Percentiles rank a stretch among this genome's conserved stretches.
phyloP scores from a whole-genome alignment of 1,284 basidiomycete genomes.

The Boletus smithii region DNA sequence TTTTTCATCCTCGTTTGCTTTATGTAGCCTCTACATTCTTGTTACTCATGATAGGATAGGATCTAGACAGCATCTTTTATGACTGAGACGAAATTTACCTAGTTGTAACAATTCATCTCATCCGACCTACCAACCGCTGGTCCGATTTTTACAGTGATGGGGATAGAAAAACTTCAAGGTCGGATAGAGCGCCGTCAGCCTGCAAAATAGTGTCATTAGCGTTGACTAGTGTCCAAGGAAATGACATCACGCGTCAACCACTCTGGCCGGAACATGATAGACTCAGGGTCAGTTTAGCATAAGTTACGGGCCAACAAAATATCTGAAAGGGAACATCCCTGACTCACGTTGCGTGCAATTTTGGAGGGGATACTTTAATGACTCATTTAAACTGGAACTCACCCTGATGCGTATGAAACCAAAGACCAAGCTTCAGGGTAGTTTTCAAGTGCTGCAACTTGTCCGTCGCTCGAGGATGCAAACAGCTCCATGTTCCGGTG shows the following conservation, averaged over 20 bases:
- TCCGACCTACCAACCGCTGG: not conserved
- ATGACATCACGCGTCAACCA: not conserved
- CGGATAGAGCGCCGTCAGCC: not conserved
- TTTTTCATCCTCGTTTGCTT: not conserved
- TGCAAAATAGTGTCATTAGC: not conserved
- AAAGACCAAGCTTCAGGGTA: not conserved
- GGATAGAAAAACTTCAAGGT: not conserved
- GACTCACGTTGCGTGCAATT: not conserved
- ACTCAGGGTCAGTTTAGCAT: not conserved
- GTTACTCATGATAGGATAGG: not conserved
- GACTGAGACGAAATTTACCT: too few relatives aligned
- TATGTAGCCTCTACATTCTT: not conserved
- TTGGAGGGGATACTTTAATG: not conserved
- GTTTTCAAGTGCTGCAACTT: not conserved
- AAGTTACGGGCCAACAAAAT: not conserved
- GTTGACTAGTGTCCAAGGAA: too few relatives aligned
- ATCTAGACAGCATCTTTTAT: conserved; percentile 4
- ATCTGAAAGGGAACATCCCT: not conserved
- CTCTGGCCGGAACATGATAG: not conserved
- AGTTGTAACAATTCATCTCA: not conserved
- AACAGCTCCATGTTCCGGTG: conserved; percentile 2
- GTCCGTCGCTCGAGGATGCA: not conserved
- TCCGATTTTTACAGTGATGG: not conserved
- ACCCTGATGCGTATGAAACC: not conserved
- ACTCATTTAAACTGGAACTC: not conserved